A percentile compares a stretch with the other conserved stretches of the same genome.
phyloP scores from a whole-genome alignment of 2,329 filamentous ascomycete species.

The Truncatella angustata region DNA sequence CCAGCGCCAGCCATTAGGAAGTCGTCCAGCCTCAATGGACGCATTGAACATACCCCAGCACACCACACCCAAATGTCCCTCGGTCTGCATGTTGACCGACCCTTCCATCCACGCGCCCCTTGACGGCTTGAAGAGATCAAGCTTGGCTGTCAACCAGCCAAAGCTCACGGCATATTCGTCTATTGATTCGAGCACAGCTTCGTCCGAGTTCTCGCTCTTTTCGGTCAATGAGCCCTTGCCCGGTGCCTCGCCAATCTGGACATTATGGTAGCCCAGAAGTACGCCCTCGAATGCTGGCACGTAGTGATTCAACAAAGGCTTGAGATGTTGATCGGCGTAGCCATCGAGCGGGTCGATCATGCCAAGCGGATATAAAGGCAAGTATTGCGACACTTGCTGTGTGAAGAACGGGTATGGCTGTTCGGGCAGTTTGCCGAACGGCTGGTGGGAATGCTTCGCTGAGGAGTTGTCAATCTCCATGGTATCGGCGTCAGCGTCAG shows the following conservation, averaged over 20 bases:
- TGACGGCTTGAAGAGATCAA: slow-evolving; percentile 77
- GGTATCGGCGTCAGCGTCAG: slow-evolving; percentile 24
- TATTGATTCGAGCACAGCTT: slow-evolving; percentile 50
- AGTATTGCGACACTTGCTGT: slow-evolving; percentile 78
- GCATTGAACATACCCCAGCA: slow-evolving; percentile 93
- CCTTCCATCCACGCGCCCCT: slow-evolving; percentile 75
- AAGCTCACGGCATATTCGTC: slow-evolving; percentile 86
- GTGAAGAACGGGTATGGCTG: slow-evolving; percentile 70
- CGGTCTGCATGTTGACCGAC: slow-evolving; percentile 79
- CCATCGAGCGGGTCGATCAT: slow-evolving; percentile 69
- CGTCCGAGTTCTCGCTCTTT: slow-evolving; percentile 40
- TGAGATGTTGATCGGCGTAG: slow-evolving; percentile 71
- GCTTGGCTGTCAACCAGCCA: slow-evolving; percentile 84
- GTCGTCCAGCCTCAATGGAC: slow-evolving; percentile 71
- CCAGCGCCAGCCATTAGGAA: slow-evolving; percentile 82
- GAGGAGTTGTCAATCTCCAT: slow-evolving; percentile 40
- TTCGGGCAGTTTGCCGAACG: slow-evolving; percentile 35
- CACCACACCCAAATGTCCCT: slow-evolving; percentile 83
- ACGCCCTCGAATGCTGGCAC: slow-evolving; percentile 71
- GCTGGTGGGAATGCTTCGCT: slow-evolving; percentile 26
- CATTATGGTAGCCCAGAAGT: slow-evolving; percentile 71
- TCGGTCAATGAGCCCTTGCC: slow-evolving; percentile 48
- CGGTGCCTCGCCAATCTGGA: slow-evolving; percentile 61
- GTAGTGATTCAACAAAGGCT: slow-evolving; percentile 73
- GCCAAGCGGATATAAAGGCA: slow-evolving; percentile 69